phyloP scores from a whole-genome alignment of 2,329 filamentous ascomycete species.

The Pochonia chlamydosporia region DNA sequence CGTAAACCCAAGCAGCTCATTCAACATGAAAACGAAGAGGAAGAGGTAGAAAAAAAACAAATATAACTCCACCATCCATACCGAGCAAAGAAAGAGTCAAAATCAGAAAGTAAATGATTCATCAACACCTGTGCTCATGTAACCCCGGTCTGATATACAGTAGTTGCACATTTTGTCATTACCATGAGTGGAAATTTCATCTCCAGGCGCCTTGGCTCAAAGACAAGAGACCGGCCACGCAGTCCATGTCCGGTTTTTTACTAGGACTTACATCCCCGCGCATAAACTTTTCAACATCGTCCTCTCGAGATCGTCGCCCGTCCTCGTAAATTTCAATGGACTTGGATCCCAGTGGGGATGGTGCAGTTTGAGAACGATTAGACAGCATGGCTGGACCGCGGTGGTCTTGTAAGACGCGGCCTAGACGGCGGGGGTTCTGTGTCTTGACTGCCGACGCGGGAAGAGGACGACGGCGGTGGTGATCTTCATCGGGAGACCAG shows the following conservation, averaged over 20 bases:
- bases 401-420: conserved; percentile 35
- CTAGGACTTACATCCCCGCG: conserved; percentile 57
- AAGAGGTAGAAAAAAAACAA: background rate
- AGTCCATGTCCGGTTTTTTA: conserved; percentile 78
- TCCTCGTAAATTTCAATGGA: conserved; percentile 50
- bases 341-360: conserved; percentile 25
- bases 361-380: conserved; percentile 36
- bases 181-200: conserved; percentile 28
- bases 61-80: background rate
- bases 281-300: conserved; percentile 73
- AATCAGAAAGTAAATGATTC: background rate
- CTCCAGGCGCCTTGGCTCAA: conserved; percentile 91
- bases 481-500: conserved; percentile 56
- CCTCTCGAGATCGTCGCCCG: conserved; percentile 23
- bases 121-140: background rate
- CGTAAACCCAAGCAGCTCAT: background rate
- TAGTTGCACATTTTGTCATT: background rate
- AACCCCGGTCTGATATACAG: background rate
- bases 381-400: conserved; percentile 26
- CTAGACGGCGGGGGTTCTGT: conserved; percentile 34
- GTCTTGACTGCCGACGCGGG: conserved; percentile 24
- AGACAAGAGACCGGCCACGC: conserved; percentile 81
- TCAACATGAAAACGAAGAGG: background rate
- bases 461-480: conserved; percentile 26
- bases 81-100: background rate